phyloP scores from a whole-genome alignment of 169 alveolate species.

The Amoebophrya sp. region DNA sequence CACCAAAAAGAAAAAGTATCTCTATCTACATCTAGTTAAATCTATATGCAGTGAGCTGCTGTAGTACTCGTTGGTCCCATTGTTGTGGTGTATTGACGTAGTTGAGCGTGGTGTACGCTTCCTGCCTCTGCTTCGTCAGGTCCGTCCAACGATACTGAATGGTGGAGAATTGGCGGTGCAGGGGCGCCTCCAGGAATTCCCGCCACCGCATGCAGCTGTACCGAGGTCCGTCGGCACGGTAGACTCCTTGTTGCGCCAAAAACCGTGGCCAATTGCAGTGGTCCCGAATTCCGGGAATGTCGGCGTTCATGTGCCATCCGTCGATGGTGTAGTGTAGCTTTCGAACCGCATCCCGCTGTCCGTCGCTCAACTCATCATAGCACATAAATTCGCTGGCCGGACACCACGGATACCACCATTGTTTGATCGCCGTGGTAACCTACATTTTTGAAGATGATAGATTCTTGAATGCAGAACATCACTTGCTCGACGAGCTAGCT shows the following conservation, averaged over 20 bases:
- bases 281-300: background rate
- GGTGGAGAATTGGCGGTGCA: background rate
- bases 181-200: background rate
- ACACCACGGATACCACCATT: background rate
- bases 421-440: background rate
- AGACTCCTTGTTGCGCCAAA: background rate
- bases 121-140: background rate
- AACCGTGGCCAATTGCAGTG: background rate
- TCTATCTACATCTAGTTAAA: too few species aligned
- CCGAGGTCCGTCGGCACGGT: background rate
- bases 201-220: constrained; percentile 1
- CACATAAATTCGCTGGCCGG: background rate
- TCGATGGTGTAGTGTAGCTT: constrained; percentile 9
- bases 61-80: background rate
- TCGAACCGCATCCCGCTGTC: background rate
- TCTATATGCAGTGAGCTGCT: too few species aligned
- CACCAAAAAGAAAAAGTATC: too few species aligned
- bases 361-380: background rate
- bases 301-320: background rate
- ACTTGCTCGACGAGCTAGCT: too few species aligned
- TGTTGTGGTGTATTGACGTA: background rate
- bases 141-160: background rate
- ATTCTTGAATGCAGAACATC: too few species aligned
- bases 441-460: too few species aligned
- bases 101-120: background rate